Base-by-base conservation (phyloP, 768 basidiomycete genomes). In the Calocera viscosa region DNA sequence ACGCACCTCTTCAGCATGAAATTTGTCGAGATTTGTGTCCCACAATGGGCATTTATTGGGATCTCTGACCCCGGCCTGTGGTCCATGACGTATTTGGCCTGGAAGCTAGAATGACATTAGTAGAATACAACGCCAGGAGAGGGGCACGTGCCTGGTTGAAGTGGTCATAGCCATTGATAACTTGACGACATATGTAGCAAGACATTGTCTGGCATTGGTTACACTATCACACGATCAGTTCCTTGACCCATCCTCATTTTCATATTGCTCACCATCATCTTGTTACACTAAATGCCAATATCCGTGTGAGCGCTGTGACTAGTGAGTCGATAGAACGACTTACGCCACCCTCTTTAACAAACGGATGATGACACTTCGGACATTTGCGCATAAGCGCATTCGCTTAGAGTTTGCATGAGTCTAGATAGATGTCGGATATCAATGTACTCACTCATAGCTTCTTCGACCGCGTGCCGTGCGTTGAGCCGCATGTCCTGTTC, bases 351-450 rank as follows among this genome's bases (percentile, higher is more conserved):
- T 90, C 88, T 75, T 92, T 92, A 72, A 92, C 81, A 72, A 91
- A 91, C 0, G 84, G 81, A 81, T 92, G 90, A 65, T 83, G 74
- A 76, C 90, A 95, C 67, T 86, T 88, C 0, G 94, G 94, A 76
- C 94, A 96, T 69, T 86, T 88, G 39, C 93, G 83, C 85, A 92
- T 89, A 14, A 94, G 78, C 1, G 93, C 93, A 49, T 81, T 80
- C 35, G 90, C 89, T 90, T n/a, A n/a, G 19, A 41, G 34, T 8
- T 35, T n/a, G n/a, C n/a, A 30, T 49, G 1, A 43, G 17, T 64
- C 33, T n/a, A 66, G 12, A 68, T 53, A 33, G 8, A 2, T 2
- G 64, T 53, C 69, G 22, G 71, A 40, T 17, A 11, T 32, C 19
- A 34, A 10, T 8, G 32, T 12, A 76, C 82, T 10, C 73, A 89